Base-by-base conservation (phyloP, 2,329 filamentous ascomycete genomes). In the Apiospora phragmitis region DNA sequence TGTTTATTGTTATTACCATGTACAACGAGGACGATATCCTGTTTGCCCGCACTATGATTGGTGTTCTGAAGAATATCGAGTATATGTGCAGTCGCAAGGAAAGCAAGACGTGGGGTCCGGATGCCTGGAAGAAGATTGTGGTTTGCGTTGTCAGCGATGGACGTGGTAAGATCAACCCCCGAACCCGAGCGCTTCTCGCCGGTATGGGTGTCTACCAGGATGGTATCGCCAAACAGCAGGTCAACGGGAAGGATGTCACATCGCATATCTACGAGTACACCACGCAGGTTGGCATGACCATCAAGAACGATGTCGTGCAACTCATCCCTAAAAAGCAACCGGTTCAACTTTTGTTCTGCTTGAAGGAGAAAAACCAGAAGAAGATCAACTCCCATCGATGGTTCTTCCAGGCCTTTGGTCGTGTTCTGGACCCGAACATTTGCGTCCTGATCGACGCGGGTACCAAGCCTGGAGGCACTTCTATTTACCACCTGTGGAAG, bases 291-390 rank as follows among this genome's bases (percentile, higher is more conserved):
- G 93, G 93, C 43, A 85, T 98, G 77, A 91, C 94, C 77, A 90
- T 98, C 80, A 97, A 97, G 85, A 97, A 95, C 76, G 92, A 93
- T 72, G 89, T 97, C 55, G 95, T 98, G 11, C 88, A 91, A 66
- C 86, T 98, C 67, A 93, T 96, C 73, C 92, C 92, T 65, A 94
- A 94, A 78, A 92, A 93, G 72, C 94, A 96, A 73, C 95, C 96
- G 0, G 93, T 99, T 2, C 96, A 99, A 84, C 92, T 99, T 85
- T 89, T 99, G 5, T 99, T 99, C 86, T 99, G 96, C 81, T 83
- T 99, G 72, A 99, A 99, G 85, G 96, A 99, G 80, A 98, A 98
- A 89, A 99, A 99, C 80, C 95, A 98, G 85, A 99, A 99, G 87
- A 99, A 99, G 87, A 99, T 99, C 89, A 99, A 99, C 81, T 98